Conservation (phyloP, 1,139 yeast genomes). For the Magnusiomyces ingens region DNA sequence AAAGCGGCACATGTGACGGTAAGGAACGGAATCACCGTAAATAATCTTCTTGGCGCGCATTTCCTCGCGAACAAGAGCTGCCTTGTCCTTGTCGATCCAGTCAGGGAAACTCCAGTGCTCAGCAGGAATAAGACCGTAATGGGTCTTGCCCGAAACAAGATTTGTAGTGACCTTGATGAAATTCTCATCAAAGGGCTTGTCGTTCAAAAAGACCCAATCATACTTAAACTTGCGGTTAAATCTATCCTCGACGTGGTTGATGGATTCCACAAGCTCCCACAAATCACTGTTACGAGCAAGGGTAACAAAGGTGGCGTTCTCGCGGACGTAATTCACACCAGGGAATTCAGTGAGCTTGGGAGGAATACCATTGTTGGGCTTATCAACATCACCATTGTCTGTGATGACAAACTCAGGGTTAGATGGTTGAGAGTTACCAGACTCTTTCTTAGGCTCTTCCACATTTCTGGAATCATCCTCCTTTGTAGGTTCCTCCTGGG, state of each 20-base stretch:
- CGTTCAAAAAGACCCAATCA: slow-evolving; percentile 75
- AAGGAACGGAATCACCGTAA: slow-evolving; percentile 60
- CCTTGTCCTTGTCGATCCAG: slow-evolving; percentile 52
- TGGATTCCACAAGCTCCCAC: slow-evolving; percentile 49
- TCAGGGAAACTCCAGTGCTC: slow-evolving; percentile 73
- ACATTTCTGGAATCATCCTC: too few relatives aligned
- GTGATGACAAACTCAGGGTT: too few relatives aligned
- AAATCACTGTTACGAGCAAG: slow-evolving; percentile 69
- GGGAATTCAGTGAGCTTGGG: too few relatives aligned
- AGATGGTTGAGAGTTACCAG: neutral
- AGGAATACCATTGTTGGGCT: too few relatives aligned
- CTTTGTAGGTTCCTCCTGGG: too few relatives aligned
- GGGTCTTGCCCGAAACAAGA: slow-evolving; percentile 52
- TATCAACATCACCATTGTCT: too few relatives aligned
- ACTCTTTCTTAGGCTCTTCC: neutral
- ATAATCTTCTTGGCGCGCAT: slow-evolving; percentile 45
- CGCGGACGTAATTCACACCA: slow-evolving; percentile 2
- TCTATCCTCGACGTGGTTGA: slow-evolving; percentile 59
- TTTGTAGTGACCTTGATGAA: slow-evolving; percentile 41
- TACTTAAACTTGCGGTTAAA: slow-evolving; percentile 60
- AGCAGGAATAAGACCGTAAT: slow-evolving; percentile 56
- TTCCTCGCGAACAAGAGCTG: slow-evolving; percentile 43
- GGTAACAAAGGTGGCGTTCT: slow-evolving; percentile 63
- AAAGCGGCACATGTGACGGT: slow-evolving; percentile 85
- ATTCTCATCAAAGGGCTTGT: slow-evolving; percentile 47